These are phyloP conservation scores for Lumnitzera littorea DNA, from an alignment of 345 rosid species.

Conservation along the genomic window DNA sequence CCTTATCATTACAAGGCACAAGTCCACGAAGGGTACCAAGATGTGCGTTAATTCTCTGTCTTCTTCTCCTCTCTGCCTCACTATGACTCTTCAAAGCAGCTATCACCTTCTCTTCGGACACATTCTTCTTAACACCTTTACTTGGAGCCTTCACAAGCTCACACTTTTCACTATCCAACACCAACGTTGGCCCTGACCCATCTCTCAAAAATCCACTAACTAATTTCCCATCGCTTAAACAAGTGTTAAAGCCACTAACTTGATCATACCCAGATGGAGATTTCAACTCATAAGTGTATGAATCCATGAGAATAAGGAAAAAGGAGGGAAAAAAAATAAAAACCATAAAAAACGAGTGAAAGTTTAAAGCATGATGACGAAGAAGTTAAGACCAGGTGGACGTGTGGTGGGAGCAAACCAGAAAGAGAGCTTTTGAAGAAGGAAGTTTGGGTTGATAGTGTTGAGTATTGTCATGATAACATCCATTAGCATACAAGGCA, in stretches of 20 bases:
- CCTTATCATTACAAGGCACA: conserved; percentile 55
- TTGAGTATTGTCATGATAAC: conserved; percentile 16
- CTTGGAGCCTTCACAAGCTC: conserved; percentile 54
- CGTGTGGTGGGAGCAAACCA: conserved; percentile 72
- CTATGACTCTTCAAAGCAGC: conserved; percentile 62
- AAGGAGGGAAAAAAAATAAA: conserved; percentile 12
- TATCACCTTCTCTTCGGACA: conserved; percentile 39
- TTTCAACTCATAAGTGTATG: conserved; percentile 13
- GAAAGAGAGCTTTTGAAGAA: conserved; percentile 52
- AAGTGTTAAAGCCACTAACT: conserved; percentile 18
- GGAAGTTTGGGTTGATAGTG: conserved; percentile 41
- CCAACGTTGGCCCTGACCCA: conserved; percentile 38
- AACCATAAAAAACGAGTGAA: conserved; percentile 6
- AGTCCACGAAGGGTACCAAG: conserved; percentile 55
- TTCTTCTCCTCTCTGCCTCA: conserved; percentile 66
- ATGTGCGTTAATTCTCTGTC: conserved; percentile 66
- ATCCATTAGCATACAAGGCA: conserved; percentile 37
- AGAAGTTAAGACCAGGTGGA: conserved; percentile 43
- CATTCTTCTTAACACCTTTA: conserved; percentile 36
- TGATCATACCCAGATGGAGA: conserved; percentile 24
- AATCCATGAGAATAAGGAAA: background rate
- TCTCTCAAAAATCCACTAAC: conserved; percentile 18
- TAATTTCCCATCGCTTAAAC: conserved; percentile 17
- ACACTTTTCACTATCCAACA: conserved; percentile 39
- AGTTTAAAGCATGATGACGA: conserved; percentile 1